Conservation (phyloP, 108 stramenopile genomes). For the Fragilariopsis cylindrus region DNA sequence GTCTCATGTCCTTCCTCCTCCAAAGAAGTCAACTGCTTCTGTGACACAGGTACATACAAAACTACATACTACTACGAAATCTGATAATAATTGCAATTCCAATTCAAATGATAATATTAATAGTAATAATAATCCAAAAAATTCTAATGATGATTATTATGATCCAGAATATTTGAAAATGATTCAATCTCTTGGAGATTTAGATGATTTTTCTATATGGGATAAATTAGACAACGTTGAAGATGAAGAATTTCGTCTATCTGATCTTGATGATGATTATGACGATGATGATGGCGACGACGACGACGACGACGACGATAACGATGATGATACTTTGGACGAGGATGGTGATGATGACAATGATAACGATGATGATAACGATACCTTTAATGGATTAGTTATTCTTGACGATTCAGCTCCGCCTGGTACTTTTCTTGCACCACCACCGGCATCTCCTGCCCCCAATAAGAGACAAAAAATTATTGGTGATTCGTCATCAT, state of each 20-base stretch:
- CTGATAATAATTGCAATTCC: too few species aligned
- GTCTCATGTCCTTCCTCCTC: too few species aligned
- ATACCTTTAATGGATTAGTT: background rate
- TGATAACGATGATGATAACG: background rate
- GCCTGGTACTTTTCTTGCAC: background rate
- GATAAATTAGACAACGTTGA: slow-evolving; percentile 5
- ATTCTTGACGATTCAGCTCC: too few species aligned
- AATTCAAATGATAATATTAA: background rate
- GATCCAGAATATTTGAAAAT: slow-evolving; percentile 20
- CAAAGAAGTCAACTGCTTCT: background rate
- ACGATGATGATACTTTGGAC: too few species aligned
- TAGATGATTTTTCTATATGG: slow-evolving; percentile 12
- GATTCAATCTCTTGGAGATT: slow-evolving; percentile 11
- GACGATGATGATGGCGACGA: slow-evolving; percentile 44
- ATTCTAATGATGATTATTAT: background rate
- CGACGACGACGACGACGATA: slow-evolving; percentile 24
- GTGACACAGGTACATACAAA: too few species aligned
- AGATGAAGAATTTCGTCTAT: slow-evolving; percentile 31
- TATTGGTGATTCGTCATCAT: background rate
- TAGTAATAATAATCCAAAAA: background rate
- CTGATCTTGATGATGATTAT: slow-evolving; percentile 41
- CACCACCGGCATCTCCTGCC: background rate
- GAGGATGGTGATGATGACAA: slow-evolving; percentile 24
- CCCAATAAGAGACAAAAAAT: background rate
- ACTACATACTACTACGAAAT: too few species aligned